Base-by-base conservation (phyloP, 352 stramenopile genomes). In the Phytopythium aichiense region DNA sequence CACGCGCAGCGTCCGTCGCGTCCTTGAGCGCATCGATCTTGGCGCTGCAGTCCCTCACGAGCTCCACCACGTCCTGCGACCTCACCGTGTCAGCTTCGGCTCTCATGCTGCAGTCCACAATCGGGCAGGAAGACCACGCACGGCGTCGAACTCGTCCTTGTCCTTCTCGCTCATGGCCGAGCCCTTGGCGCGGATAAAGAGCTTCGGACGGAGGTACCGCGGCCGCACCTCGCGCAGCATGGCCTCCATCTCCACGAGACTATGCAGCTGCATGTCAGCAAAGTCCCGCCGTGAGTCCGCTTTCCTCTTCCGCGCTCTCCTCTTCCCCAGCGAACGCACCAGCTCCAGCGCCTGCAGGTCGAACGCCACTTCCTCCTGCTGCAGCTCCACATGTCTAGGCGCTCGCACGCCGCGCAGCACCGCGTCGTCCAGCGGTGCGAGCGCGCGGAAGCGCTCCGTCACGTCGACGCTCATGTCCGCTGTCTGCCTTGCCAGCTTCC, bases 91-190 rank as follows among this genome's bases (percentile, higher is more conserved):
- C 6, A 40, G 35, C 35, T 40, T 40, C 35, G 0, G 9, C 35
- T 40, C 35, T 4, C 8, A 40, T 9, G 8, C 4, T 40, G 9
- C 12, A 16, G 35, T 40, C 35, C 12, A 2, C 35, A 40, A 15
- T 40, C 35, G 9, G 12, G 35, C 35, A 40, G 12, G 6, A 15
- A 40, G 35, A 40, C 22, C 51, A 37, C 74, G 28, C 69, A 92
- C 83, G 25, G 74, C 71, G 63, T 92, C 84, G 57, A 92, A 72
- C 59, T 89, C 84, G 60, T 91, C 81, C 67, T 92, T 92, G 52
- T 91, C 78, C 46, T 70, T 62, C 72, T 91, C 81, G 43, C 66
- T 88, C 79, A 93, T 90, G 30, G 60, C 67, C 12, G 70, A 64
- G 42, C 74, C 78, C 73, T 88, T 88, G 12, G 75, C 61, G 45